A percentile compares a stretch with the other conserved stretches of the same genome.
Evolutionary conservation across 2,329 filamentous ascomycete species (phyloP).

Genomic region (Xylogone sp.): DNA sequence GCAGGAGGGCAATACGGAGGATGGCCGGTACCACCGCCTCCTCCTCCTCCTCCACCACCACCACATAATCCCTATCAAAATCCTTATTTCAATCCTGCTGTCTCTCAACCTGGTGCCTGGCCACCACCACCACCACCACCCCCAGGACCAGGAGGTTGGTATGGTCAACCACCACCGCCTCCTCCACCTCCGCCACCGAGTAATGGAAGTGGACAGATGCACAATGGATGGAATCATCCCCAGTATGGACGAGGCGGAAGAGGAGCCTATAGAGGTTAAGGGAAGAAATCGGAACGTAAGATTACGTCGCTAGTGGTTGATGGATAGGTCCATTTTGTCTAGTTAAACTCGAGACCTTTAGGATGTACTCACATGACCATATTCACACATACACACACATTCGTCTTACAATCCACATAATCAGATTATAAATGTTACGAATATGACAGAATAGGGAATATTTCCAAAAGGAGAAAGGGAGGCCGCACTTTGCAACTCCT

Average conservation of each 20-base stretch:
- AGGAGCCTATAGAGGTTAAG: conserved; percentile 23
- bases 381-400: too few relatives aligned
- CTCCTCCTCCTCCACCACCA: conserved; percentile 16
- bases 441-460: too few relatives aligned
- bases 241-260: conserved; percentile 18
- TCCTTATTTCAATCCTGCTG: conserved; percentile 13
- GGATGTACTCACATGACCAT: too few relatives aligned
- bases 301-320: too few relatives aligned
- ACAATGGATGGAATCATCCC: conserved; percentile 20
- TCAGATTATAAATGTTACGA: too few relatives aligned
- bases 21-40: too few relatives aligned
- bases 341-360: too few relatives aligned
- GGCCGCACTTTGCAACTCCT: too few relatives aligned
- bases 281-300: too few relatives aligned
- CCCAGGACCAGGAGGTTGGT: neutral
- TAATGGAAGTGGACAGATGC: conserved; percentile 16
- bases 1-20: conserved; percentile 10
- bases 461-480: too few relatives aligned
- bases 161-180: conserved; percentile 5
- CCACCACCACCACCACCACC: conserved; percentile 11
- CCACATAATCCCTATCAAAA: conserved; percentile 10
- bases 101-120: conserved; percentile 11
- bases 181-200: conserved; percentile 19
- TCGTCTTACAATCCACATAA: too few relatives aligned
- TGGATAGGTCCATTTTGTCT: too few relatives aligned